Evolutionary conservation across 139 green algal species (phyloP).

Genomic region (Chlorella sp.): DNA sequence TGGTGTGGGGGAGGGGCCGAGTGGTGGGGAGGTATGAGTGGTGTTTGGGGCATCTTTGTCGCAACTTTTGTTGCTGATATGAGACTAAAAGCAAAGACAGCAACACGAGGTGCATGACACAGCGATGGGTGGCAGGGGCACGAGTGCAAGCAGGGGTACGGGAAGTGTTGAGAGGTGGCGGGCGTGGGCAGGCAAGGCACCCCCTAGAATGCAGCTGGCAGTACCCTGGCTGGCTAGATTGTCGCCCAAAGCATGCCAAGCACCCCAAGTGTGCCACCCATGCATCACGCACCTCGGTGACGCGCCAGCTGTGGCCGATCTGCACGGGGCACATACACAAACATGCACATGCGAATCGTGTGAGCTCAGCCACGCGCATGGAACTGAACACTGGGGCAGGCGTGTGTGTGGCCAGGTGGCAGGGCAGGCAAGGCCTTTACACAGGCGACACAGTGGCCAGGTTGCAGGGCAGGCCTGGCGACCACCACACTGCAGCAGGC

Average conservation of each 20-base stretch:
- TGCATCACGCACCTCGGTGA: constrained; percentile 25
- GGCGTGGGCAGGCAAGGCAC: neutral
- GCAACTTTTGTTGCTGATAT: no score
- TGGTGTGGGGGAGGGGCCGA: no score
- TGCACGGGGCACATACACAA: neutral
- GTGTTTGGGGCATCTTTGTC: no score
- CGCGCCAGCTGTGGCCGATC: constrained; percentile 25
- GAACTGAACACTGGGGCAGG: no score
- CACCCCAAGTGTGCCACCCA: no score
- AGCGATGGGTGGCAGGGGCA: neutral
- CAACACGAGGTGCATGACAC: neutral
- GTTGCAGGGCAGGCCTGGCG: neutral
- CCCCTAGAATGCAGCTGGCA: no score
- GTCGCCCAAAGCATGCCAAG: no score
- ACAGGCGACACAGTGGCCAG: neutral
- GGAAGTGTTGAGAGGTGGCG: neutral
- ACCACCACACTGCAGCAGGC: no score
- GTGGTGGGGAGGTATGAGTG: no score
- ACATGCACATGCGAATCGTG: neutral
- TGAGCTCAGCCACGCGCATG: neutral
- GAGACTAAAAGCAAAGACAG: no score
- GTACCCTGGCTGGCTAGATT: no score
- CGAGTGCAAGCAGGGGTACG: neutral
- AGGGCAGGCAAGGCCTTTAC: neutral
- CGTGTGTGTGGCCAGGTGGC: no score